Evolutionary conservation across 352 stramenopile genomes (phyloP).

Genomic region (Thalassiosira hispida): DNA sequence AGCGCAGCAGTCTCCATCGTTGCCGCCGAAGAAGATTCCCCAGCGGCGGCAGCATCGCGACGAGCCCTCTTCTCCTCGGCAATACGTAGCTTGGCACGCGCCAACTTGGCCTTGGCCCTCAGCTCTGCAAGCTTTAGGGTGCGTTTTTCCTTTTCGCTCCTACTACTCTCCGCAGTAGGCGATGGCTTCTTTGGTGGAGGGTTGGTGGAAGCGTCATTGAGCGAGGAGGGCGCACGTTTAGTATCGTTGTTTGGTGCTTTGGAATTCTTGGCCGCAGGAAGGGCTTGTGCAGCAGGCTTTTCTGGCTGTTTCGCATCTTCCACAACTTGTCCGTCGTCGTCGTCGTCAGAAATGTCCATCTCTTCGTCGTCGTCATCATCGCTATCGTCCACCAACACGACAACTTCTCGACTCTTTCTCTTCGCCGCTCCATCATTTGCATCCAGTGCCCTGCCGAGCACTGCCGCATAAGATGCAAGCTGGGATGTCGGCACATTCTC

Average conservation of each 20-base stretch:
- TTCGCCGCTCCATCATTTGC: slow-evolving; percentile 9
- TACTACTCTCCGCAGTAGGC: no score
- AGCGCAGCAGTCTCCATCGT: background rate
- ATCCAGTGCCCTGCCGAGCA: slow-evolving; percentile 19
- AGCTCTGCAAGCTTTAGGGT: slow-evolving; percentile 46
- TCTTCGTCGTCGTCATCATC: slow-evolving; percentile 18
- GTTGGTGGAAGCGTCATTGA: no score
- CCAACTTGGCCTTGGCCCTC: slow-evolving; percentile 46
- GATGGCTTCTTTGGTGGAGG: background rate
- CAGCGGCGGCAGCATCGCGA: no score
- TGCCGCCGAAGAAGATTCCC: no score
- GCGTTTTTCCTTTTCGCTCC: slow-evolving; percentile 30
- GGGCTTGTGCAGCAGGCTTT: no score
- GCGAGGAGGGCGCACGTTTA: no score
- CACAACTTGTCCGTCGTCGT: slow-evolving; percentile 9
- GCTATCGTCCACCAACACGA: no score
- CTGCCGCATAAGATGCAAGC: slow-evolving; percentile 34
- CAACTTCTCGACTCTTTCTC: no score
- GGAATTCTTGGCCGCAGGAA: no score
- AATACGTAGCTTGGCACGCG: slow-evolving; percentile 44
- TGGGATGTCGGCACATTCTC: slow-evolving; percentile 32
- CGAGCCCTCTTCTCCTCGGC: slow-evolving; percentile 30
- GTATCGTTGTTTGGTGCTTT: no score
- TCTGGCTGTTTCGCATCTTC: background rate
- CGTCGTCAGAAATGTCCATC: slow-evolving; percentile 59